Evolutionary conservation across 345 rosid genomes (phyloP).

Genomic region (Microcos paniculata): DNA sequence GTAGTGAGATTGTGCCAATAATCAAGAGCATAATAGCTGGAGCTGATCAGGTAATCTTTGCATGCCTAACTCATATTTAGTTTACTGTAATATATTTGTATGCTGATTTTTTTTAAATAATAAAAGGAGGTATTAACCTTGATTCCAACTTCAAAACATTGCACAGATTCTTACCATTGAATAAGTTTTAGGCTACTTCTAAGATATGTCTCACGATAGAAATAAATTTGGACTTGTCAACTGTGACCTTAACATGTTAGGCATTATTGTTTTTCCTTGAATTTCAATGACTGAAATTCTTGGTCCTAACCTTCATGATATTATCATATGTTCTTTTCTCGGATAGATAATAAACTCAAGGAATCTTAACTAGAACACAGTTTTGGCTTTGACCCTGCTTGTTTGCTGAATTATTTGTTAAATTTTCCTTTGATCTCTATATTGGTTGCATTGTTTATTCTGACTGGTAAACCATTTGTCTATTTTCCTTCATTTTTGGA

Average conservation of each 20-base stretch:
- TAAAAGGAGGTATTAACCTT: not conserved
- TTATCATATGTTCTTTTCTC: no score
- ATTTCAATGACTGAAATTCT: no score
- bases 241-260: no score
- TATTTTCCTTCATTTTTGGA: conserved; percentile 1
- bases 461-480: not conserved
- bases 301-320: no score
- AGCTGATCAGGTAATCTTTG: conserved; percentile 61
- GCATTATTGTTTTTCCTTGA: no score
- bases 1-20: conserved; percentile 90
- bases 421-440: conserved; percentile 10
- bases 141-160: not conserved
- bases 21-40: conserved; percentile 90
- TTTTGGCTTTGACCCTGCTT: conserved; percentile 14
- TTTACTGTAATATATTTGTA: not conserved
- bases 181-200: not conserved
- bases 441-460: not conserved
- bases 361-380: no score
- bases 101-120: not conserved
- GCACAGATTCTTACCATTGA: not conserved
- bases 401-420: not conserved
- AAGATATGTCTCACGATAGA: not conserved
- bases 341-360: no score
- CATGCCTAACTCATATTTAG: not conserved
- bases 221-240: no score